Evolutionary conservation across 2,329 filamentous ascomycete genomes (phyloP).

Genomic region (Hortaea sp.): DNA sequence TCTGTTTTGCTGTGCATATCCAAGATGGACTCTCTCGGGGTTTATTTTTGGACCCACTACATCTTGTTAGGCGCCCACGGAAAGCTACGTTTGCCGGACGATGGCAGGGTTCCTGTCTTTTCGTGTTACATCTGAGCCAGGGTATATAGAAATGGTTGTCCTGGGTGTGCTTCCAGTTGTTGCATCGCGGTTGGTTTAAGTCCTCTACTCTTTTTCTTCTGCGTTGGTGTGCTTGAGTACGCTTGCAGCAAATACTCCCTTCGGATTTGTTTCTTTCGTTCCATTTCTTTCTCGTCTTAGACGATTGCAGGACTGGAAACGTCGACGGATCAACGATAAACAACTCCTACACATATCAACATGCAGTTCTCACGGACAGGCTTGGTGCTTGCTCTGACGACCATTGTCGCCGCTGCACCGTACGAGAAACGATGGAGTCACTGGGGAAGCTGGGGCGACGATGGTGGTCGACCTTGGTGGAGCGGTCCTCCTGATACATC

Average conservation of each 20-base stretch:
- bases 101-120: no score
- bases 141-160: conserved; percentile 14
- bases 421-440: conserved; percentile 11
- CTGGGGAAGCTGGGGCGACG: not conserved
- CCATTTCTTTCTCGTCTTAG: not conserved
- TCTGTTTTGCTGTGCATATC: no score
- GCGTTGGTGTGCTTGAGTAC: not conserved
- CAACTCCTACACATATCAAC: not conserved
- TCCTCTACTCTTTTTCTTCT: not conserved
- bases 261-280: not conserved
- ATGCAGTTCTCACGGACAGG: conserved; percentile 18
- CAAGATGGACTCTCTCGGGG: no score
- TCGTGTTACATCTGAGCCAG: no score
- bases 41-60: not conserved
- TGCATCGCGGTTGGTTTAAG: not conserved
- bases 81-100: not conserved
- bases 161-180: not conserved
- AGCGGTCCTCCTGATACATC: conserved; percentile 3
- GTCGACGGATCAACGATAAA: not conserved
- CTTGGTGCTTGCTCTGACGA: conserved; percentile 12
- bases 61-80: conserved; percentile 3
- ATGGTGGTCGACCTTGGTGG: conserved; percentile 6
- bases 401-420: conserved; percentile 11
- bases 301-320: not conserved
- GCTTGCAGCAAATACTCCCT: not conserved